Conservation (phyloP, 2,329 filamentous ascomycete genomes). For the Arthrobotrys iridis region DNA sequence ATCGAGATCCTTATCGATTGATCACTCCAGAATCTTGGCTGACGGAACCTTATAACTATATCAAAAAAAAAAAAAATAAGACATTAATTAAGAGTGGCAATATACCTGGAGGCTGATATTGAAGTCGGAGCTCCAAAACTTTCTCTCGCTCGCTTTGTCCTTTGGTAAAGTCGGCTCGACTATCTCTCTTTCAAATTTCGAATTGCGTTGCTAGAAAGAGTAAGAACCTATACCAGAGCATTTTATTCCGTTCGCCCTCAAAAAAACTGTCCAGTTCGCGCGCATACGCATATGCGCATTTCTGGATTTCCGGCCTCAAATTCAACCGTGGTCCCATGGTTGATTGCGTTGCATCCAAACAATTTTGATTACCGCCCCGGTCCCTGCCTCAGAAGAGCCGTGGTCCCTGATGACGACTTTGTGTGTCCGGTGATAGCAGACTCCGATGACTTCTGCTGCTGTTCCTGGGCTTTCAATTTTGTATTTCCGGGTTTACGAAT, state of each 20-base stretch:
- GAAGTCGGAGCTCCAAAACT: constrained; percentile 1
- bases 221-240: background rate
- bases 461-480: constrained; percentile 2
- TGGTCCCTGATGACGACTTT: constrained; percentile 39
- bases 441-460: background rate
- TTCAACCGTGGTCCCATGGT: constrained; percentile 42
- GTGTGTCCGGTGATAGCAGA: constrained; percentile 3
- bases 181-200: background rate
- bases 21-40: background rate
- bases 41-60: constrained; percentile 13
- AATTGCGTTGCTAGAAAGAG: background rate
- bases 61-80: constrained; percentile 9
- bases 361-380: constrained; percentile 27
- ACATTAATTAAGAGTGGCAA: constrained; percentile 9
- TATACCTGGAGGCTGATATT: constrained; percentile 7
- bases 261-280: no score
- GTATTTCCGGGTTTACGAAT: constrained; percentile 12
- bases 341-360: constrained; percentile 38
- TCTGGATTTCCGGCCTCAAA: background rate
- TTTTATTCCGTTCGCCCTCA: background rate
- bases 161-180: background rate
- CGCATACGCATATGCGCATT: background rate
- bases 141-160: background rate
- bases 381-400: constrained; percentile 31
- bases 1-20: background rate